Evolutionary conservation across 1,284 basidiomycete species (phyloP).

Genomic region (Sanghuangporus sanghuang): DNA sequence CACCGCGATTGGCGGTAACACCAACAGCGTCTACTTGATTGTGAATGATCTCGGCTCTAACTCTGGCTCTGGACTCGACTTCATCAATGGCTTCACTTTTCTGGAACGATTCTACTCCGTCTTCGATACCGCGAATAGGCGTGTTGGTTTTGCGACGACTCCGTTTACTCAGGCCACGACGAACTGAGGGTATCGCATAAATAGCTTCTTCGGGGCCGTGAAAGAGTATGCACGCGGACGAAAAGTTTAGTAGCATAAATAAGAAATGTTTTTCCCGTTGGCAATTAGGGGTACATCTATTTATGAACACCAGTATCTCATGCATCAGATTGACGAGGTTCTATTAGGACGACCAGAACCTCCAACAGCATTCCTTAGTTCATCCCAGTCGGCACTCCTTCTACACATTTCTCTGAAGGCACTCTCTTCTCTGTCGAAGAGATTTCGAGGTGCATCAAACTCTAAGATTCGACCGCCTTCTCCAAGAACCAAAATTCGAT

Average conservation of each 20-base stretch:
- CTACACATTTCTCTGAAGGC: slow-evolving; percentile 69
- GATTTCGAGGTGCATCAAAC: slow-evolving; percentile 63
- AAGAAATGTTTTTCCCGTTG: neutral
- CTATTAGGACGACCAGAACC: neutral
- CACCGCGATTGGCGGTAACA: slow-evolving; percentile 19
- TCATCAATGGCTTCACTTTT: slow-evolving; percentile 45
- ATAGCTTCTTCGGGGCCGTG: too few species aligned
- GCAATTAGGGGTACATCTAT: neutral
- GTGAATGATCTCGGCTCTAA: slow-evolving; percentile 26
- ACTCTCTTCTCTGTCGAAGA: slow-evolving; percentile 53
- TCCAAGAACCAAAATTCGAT: slow-evolving; percentile 73
- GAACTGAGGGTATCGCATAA: slow-evolving; percentile 33
- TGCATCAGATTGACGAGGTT: neutral
- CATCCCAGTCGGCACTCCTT: slow-evolving; percentile 55
- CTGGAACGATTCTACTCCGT: slow-evolving; percentile 32
- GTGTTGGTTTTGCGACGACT: slow-evolving; percentile 55
- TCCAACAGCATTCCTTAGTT: slow-evolving; percentile 18
- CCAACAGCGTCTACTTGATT: slow-evolving; percentile 20
- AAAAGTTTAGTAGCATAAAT: neutral
- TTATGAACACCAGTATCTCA: neutral
- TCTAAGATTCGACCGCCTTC: slow-evolving; percentile 61
- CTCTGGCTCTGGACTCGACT: slow-evolving; percentile 31
- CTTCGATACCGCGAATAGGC: slow-evolving; percentile 32
- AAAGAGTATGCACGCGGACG: too few species aligned
- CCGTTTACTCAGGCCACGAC: slow-evolving; percentile 48